Percentiles rank a stretch among this genome's conserved stretches.
Evolutionary conservation across 305 asterid species (phyloP).

Genomic region (Salvia sclarea): DNA sequence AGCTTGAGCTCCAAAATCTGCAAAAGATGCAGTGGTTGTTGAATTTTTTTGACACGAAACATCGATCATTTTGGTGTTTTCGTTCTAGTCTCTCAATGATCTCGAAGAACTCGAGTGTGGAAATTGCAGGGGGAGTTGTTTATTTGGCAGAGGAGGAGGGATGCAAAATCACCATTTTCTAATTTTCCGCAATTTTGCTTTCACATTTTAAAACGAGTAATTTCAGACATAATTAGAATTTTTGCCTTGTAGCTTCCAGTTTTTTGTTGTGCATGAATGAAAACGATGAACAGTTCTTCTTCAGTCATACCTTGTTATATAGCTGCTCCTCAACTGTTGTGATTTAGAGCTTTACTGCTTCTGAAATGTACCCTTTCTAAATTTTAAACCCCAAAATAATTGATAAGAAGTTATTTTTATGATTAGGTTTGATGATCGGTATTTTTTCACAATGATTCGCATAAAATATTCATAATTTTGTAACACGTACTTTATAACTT

Average conservation of each 20-base stretch:
- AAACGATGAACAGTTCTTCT: not conserved
- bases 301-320: not conserved
- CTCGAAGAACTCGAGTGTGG: not conserved
- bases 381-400: too few species aligned
- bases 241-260: not conserved
- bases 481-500: too few species aligned
- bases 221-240: not conserved
- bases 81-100: not conserved
- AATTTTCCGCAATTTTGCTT: not conserved
- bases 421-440: too few species aligned
- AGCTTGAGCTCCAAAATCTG: conserved; percentile 33
- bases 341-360: too few species aligned
- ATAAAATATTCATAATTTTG: too few species aligned
- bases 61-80: conserved; percentile 1
- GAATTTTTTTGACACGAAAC: not conserved
- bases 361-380: too few species aligned
- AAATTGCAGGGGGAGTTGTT: not conserved
- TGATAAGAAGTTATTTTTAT: too few species aligned
- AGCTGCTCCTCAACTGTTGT: too few species aligned
- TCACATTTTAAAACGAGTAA: not conserved
- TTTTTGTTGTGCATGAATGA: not conserved
- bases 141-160: not conserved
- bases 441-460: too few species aligned
- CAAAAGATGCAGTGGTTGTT: conserved; percentile 2
- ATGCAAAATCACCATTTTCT: conserved; percentile 8